Evolutionary conservation across 2,329 filamentous ascomycete species (phyloP).

Genomic region (Cladosporium halotolerans): DNA sequence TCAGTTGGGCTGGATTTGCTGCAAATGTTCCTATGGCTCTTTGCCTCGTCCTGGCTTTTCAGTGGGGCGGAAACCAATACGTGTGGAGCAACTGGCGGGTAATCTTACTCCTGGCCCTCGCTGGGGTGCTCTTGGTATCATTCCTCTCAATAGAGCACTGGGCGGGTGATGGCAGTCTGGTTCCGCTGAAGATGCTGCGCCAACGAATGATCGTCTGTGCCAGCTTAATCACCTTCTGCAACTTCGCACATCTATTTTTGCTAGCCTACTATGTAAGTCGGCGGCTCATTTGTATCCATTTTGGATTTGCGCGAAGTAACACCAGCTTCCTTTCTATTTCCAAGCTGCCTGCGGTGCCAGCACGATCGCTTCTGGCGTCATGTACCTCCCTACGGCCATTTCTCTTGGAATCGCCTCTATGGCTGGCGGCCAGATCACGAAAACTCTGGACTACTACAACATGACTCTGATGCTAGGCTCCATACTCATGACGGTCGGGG

Average conservation of each 20-base stretch:
- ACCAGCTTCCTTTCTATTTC: slow-evolving; percentile 46
- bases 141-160: too few species aligned
- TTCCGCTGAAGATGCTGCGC: too few species aligned
- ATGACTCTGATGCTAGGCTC: slow-evolving; percentile 12
- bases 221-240: too few species aligned
- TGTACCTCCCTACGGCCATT: slow-evolving; percentile 40
- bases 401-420: slow-evolving; percentile 35
- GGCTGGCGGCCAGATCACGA: slow-evolving; percentile 10
- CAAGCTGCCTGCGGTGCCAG: slow-evolving; percentile 41
- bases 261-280: too few species aligned
- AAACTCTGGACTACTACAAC: slow-evolving; percentile 15
- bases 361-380: slow-evolving; percentile 35
- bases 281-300: too few species aligned
- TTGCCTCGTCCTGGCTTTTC: slow-evolving; percentile 40
- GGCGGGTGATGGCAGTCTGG: too few species aligned
- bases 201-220: too few species aligned
- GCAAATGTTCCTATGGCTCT: too few species aligned
- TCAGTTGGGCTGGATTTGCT: too few species aligned
- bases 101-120: slow-evolving; percentile 40
- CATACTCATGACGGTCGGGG: slow-evolving; percentile 10
- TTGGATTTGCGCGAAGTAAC: too few species aligned
- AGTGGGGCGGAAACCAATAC: slow-evolving; percentile 44
- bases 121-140: background rate
- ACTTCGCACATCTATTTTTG: too few species aligned
- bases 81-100: slow-evolving; percentile 39